Conservation (phyloP, 1,284 basidiomycete species). For the Tilletia walkeri region DNA sequence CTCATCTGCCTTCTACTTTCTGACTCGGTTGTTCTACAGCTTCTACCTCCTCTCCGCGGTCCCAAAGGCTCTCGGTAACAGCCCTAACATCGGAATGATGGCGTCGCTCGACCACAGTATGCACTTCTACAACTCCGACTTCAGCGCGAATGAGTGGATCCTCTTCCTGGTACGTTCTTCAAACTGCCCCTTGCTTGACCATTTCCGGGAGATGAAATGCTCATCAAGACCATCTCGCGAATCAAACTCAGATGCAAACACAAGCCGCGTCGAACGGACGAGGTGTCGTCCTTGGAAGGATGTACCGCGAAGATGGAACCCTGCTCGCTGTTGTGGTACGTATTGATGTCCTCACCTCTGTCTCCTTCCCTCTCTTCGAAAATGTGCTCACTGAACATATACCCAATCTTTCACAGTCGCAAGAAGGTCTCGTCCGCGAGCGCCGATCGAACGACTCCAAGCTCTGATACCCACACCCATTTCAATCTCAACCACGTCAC, state of each 20-base stretch:
- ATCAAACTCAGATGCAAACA: constrained; percentile 41
- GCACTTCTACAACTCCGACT: constrained; percentile 46
- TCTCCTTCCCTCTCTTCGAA: background rate
- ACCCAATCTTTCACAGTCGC: background rate
- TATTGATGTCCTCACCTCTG: constrained; percentile 1
- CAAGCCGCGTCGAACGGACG: constrained; percentile 49
- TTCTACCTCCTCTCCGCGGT: constrained; percentile 49
- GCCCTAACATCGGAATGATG: constrained; percentile 48
- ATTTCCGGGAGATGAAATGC: too few species aligned
- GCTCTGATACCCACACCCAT: background rate
- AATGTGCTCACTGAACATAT: background rate
- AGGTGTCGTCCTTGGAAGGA: constrained; percentile 44
- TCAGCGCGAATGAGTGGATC: constrained; percentile 48
- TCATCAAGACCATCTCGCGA: too few species aligned
- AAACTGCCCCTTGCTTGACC: background rate
- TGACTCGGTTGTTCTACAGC: constrained; percentile 12
- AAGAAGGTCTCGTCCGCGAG: constrained; percentile 17
- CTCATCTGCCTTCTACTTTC: background rate
- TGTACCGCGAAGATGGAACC: constrained; percentile 48
- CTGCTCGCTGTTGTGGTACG: constrained; percentile 44
- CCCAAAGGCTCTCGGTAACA: constrained; percentile 40
- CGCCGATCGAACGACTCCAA: background rate
- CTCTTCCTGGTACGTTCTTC: constrained; percentile 36
- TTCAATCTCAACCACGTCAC: too few species aligned
- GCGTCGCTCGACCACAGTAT: constrained; percentile 52